phyloP scores from a whole-genome alignment of 345 rosid species.

The Garcia nutans region DNA sequence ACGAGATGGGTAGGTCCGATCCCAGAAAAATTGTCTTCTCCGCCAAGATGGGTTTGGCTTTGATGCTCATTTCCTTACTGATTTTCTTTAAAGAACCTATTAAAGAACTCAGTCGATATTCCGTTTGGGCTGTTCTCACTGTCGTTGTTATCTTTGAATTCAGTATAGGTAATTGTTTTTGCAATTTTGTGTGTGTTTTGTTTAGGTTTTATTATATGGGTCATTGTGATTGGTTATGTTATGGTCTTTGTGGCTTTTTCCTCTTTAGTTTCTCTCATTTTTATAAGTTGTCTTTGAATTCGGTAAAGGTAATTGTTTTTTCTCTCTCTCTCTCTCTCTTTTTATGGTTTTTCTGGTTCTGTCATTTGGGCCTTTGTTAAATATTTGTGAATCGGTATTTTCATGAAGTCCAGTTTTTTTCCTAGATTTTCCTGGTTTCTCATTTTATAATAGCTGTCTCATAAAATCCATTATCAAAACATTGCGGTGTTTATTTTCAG shows the following conservation, averaged over 20 bases:
- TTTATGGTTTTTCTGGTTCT: not conserved
- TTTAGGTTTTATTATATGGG: not conserved
- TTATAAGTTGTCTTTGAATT: no score
- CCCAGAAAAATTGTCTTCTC: slow-evolving; percentile 90
- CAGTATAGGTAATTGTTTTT: slow-evolving; percentile 59
- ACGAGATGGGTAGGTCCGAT: slow-evolving; percentile 75
- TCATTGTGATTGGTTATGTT: not conserved
- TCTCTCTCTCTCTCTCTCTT: no score
- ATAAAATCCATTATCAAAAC: no score
- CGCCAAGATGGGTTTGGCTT: slow-evolving; percentile 77
- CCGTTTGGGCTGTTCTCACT: slow-evolving; percentile 89
- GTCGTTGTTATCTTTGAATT: slow-evolving; percentile 93
- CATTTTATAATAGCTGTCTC: not conserved
- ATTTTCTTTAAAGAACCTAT: slow-evolving; percentile 64
- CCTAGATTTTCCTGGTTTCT: not conserved
- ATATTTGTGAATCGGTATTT: not conserved
- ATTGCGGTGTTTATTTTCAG: not conserved
- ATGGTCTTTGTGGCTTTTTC: not conserved
- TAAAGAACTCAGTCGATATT: slow-evolving; percentile 60
- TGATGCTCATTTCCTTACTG: slow-evolving; percentile 63
- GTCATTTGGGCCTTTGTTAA: not conserved
- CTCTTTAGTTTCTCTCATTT: no score
- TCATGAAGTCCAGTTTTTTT: no score
- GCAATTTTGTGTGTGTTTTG: not conserved
- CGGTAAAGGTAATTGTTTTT: no score